A percentile compares a stretch with the other conserved stretches of the same genome.
Evolutionary conservation across 106 monocot genomes (phyloP).

Genomic region (Acorus calamus): DNA sequence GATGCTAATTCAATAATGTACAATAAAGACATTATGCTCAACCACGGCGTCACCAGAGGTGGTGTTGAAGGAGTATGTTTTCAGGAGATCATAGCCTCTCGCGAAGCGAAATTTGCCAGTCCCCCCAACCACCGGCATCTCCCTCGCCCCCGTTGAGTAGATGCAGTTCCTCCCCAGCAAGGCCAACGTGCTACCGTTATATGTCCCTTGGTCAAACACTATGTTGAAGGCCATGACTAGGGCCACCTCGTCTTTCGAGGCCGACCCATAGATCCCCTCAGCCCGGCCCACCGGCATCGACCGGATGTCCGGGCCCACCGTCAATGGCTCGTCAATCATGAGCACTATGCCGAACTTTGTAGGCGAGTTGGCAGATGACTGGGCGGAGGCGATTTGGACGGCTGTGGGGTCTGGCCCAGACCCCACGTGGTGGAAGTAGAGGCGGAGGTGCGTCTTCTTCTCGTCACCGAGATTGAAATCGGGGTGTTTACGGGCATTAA

Average conservation of each 20-base stretch:
- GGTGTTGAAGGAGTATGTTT: neutral
- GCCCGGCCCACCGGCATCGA: constrained; percentile 25
- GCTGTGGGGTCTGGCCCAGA: constrained; percentile 1
- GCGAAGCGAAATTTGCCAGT: constrained; percentile 7
- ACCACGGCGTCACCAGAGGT: neutral
- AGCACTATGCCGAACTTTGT: constrained; percentile 2
- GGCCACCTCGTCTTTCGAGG: neutral
- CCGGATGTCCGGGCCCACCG: constrained; percentile 14
- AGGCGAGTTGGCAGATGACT: neutral
- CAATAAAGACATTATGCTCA: neutral
- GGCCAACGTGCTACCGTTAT: constrained; percentile 27
- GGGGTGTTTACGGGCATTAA: no score
- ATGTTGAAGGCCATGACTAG: constrained; percentile 14
- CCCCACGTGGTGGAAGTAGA: constrained; percentile 15
- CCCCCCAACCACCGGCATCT: constrained; percentile 7
- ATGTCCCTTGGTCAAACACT: constrained; percentile 3
- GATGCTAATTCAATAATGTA: constrained; percentile 1
- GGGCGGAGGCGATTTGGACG: constrained; percentile 2
- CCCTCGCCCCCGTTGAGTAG: neutral
- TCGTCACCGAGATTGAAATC: no score
- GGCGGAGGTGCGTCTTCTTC: no score
- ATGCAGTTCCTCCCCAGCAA: constrained; percentile 10
- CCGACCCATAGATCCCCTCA: constrained; percentile 17
- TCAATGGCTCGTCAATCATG: constrained; percentile 30
- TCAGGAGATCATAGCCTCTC: constrained; percentile 4